Evolutionary conservation across 306 rosid species (phyloP), one percentile per base, ranked within the genome.

Genomic region (Cajanus cajan): DNA sequence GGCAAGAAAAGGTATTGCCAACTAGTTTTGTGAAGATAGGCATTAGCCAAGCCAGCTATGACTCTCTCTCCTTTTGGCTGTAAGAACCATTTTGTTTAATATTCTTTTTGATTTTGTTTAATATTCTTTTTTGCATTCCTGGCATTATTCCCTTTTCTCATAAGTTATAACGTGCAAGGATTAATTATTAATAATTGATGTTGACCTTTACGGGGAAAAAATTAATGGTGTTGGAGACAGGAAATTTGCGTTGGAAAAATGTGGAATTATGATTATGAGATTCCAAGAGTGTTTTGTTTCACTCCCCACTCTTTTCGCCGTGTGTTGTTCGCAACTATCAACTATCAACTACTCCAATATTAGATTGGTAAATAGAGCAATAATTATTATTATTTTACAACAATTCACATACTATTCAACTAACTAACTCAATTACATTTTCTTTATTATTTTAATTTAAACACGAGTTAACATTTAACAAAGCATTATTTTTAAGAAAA

Each of bases 201-300:
- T 63, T 45, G 72, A 63, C 67, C 11, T 28, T 28, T 28, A 39
- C 40, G 24, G 6, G 1, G n/a, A 8, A 37, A 5, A 6, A 7
- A 63, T 7, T 19, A 67, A 62, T 8, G 66, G 9, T 14, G 48
- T 63, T 50, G 59, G 33, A 4, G 68, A 72, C 79, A 80, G 59
- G 25, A 63, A 80, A 72, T 50, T 16, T 7, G 68, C 16, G 84
- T 31, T 80, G 79, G 61, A 73, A 80, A 51, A 31, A 31, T 25
- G 44, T 25, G 19, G 40, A 50, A 59, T 79, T 44, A 21, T 69
- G 31, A 59, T 79, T 44, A 21, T 69, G 31, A 71, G 72, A 79
- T 59, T 50, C 66, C 4, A 19, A 51, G 4, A 5, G 21, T 61
- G 28, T 62, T 15, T 22, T 76, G 18, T 63, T 76, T 4, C 78